Evolutionary conservation across 768 basidiomycete species (phyloP), one percentile per base, ranked within the genome.

Genomic region (Hericium erinaceus): DNA sequence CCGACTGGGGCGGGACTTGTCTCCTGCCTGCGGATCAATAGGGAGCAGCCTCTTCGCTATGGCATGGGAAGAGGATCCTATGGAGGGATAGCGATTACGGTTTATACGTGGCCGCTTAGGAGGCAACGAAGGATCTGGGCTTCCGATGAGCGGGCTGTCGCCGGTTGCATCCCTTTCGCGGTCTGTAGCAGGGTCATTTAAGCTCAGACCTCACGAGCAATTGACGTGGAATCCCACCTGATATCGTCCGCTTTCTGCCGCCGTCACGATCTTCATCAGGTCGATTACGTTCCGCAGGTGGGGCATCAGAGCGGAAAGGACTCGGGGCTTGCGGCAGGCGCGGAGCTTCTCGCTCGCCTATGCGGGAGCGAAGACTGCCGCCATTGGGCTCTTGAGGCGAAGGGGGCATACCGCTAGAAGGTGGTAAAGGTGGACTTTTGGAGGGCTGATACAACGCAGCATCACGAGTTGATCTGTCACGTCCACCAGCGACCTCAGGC

Each of bases 261-360:
- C 72, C 73, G 59, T 87, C 85, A 51, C 82, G 79, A 28, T 86
- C 85, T 16, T 89, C 85, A 10, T 87, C 84, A 60, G 39, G 3
- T n/a, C 58, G 7, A 52, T 44, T 18, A 15, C 41, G 41, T 16
- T 44, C 41, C 41, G 15, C 41, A 44, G 41, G 41, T 33, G 33
- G 9, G 33, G 33, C 33, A 33, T 33, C 33, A 33, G 33, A 33
- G 33, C 33, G 33, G 6, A 33, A 8, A 8, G 33, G 6, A 33
- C 33, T 33, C 12, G 44, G 44, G n/a, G 44, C 6, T 46, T 16
- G 44, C 12, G 44, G 44, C 13, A 53, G 73, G 16, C 70, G 73
- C 40, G 73, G 65, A 24, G 69, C 63, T 60, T 85, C 84, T 64
- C 83, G 81, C 59, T 84, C 86, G 46, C 84, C 72, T 58, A 86